phyloP scores from a whole-genome alignment of 2,329 filamentous ascomycete species.

The Fusarium incarnatum region DNA sequence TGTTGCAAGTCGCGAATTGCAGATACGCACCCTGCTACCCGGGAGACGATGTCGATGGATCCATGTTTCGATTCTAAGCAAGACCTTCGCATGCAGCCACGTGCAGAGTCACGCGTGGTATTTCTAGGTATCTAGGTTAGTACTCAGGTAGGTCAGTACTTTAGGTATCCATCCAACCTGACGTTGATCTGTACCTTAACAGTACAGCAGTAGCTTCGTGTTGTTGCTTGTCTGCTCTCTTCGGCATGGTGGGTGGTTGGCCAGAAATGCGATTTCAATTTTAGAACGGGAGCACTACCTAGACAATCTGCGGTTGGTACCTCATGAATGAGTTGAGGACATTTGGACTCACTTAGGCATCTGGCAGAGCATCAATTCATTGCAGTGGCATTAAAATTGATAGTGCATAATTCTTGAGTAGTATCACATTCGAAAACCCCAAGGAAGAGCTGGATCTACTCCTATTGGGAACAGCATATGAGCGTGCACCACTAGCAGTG shows the following conservation, averaged over 20 bases:
- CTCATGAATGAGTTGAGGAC: not conserved
- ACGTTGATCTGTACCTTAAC: not conserved
- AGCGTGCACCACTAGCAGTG: conserved; percentile 6
- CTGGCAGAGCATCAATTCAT: not conserved
- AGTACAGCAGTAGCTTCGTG: not conserved
- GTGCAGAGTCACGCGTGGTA: not conserved
- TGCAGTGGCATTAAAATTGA: not conserved
- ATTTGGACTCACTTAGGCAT: not conserved
- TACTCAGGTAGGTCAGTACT: not conserved
- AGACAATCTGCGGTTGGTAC: not conserved
- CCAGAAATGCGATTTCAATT: not conserved
- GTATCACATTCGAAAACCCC: not conserved
- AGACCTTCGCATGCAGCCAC: not conserved
- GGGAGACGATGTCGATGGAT: not conserved
- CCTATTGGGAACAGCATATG: not conserved
- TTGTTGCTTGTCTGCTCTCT: not conserved
- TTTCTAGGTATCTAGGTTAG: not conserved
- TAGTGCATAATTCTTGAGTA: not conserved
- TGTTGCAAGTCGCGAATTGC: not conserved
- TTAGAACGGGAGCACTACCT: not conserved
- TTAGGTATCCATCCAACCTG: not conserved
- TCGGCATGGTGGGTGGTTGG: not conserved
- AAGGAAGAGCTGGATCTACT: not conserved
- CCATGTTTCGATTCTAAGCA: not conserved
- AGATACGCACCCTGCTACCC: not conserved